Evolutionary conservation across 2,329 filamentous ascomycete genomes (phyloP), one percentile per base, ranked within the genome.

Genomic region (Colletotrichum magnum): DNA sequence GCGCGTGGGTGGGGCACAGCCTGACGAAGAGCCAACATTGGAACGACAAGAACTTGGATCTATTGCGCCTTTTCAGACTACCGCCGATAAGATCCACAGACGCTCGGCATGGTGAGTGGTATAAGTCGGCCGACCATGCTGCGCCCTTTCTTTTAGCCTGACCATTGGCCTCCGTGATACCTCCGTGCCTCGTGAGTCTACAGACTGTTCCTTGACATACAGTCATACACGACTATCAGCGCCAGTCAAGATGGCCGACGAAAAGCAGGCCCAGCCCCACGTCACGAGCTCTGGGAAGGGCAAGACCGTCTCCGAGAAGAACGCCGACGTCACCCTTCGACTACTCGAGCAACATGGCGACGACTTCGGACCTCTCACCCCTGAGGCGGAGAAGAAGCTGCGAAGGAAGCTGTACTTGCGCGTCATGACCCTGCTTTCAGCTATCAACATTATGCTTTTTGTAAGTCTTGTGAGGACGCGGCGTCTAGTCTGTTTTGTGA

Each of bases 401-500:
- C 70, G 73, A 36, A 68, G 74, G 41, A 82, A 81, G 71, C 72
- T 81, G 1, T 80, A 81, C 39, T 60, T 75, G 0, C 73, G 75
- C 21, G 67, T 82, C 3, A 76, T 82, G 72, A 58, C 73, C 0
- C 65, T 81, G 5, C 51, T 82, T 21, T 75, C 74, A 1, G 71
- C 75, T 0, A 79, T 80, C 58, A 80, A 81, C 59, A 62, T 81
- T 6, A 75, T 81, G 67, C 72, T 81, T 2, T 82, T 80, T 68
- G 79, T 80, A 65, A 71, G 78, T 76, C 26, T 21, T 32, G 24
- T 32, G n/a, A 10, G 7, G 4, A 26, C 2, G 24, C 47, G 18
- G 12, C 5, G 12, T 13, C 26, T 7, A 18, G 18, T 3, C 26
- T n/a, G 6, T 24, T 6, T 16, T 6, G 28, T n/a, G 7, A 0